Evolutionary conservation across 2,329 filamentous ascomycete genomes (phyloP).

Genomic region (Cladophialophora yegresii): DNA sequence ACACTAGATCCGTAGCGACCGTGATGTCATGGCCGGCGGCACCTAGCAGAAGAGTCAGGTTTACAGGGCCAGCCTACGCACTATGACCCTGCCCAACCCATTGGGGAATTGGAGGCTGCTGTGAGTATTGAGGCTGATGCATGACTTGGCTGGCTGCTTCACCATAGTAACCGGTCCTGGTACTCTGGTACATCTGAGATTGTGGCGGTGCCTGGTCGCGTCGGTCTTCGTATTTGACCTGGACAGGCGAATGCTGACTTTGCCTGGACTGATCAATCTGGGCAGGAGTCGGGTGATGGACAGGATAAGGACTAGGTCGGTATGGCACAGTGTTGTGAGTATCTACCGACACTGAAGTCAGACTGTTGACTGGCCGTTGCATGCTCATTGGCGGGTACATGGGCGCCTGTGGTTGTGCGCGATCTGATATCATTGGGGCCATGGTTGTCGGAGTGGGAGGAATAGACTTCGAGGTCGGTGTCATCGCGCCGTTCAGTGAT

Average conservation of each 20-base stretch:
- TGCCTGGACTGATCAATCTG: conserved; percentile 33
- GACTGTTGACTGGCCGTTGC: conserved; percentile 33
- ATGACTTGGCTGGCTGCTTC: conserved; percentile 25
- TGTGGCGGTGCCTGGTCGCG: conserved; percentile 27
- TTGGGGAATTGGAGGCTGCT: conserved; percentile 23
- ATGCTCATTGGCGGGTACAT: conserved; percentile 37
- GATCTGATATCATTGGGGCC: conserved; percentile 33
- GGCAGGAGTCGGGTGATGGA: conserved; percentile 20
- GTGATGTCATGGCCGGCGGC: neutral
- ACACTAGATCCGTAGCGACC: neutral
- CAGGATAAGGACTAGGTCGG: conserved; percentile 30
- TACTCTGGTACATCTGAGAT: conserved; percentile 30
- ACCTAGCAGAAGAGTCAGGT: neutral
- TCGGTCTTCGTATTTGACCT: conserved; percentile 34
- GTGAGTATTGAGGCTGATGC: conserved; percentile 26
- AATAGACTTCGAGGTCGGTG: conserved; percentile 32
- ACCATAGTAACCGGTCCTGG: conserved; percentile 27
- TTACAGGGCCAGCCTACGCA: conserved; percentile 1
- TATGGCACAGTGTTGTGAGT: conserved; percentile 30
- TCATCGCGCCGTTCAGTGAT: conserved; percentile 25
- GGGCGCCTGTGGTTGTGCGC: conserved; percentile 24
- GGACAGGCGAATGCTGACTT: conserved; percentile 31
- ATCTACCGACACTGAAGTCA: conserved; percentile 36
- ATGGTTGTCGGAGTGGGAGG: conserved; percentile 33
- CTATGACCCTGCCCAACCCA: conserved; percentile 23